Conservation (phyloP, 768 basidiomycete genomes). For the Lentinula sp. region DNA sequence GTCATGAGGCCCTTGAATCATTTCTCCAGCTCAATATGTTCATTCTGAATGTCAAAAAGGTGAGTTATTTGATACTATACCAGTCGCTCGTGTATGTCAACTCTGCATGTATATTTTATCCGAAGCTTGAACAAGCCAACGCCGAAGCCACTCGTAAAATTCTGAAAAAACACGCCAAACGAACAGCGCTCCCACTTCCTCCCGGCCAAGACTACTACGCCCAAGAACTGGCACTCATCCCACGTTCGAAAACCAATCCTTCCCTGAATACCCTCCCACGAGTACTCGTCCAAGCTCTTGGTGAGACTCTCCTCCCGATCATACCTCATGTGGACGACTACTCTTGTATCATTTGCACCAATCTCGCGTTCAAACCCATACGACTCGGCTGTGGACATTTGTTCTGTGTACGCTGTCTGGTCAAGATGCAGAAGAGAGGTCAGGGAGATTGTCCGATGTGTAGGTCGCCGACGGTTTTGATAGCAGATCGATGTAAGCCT, state of each 20-base stretch:
- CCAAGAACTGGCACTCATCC: background rate
- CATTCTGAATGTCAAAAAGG: slow-evolving; percentile 79
- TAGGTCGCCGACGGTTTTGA: slow-evolving; percentile 67
- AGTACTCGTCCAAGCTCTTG: slow-evolving; percentile 75
- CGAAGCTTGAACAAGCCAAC: slow-evolving; percentile 76
- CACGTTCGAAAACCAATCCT: slow-evolving; percentile 7
- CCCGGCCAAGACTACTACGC: background rate
- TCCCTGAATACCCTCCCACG: slow-evolving; percentile 40
- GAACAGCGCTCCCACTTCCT: slow-evolving; percentile 73
- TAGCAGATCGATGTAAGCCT: slow-evolving; percentile 68
- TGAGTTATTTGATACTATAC: slow-evolving; percentile 12
- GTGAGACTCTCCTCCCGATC: slow-evolving; percentile 74
- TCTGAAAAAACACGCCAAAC: slow-evolving; percentile 90
- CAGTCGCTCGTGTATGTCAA: background rate
- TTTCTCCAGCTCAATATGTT: slow-evolving; percentile 76
- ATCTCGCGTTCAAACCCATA: slow-evolving; percentile 90
- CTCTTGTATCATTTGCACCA: slow-evolving; percentile 80
- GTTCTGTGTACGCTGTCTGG: slow-evolving; percentile 74
- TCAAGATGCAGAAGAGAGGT: slow-evolving; percentile 85
- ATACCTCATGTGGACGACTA: slow-evolving; percentile 82
- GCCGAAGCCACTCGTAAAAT: slow-evolving; percentile 89
- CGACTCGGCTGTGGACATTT: slow-evolving; percentile 75
- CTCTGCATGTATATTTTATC: background rate
- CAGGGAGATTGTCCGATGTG: slow-evolving; percentile 81
- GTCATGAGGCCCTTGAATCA: slow-evolving; percentile 51